A percentile compares a stretch with the other conserved stretches of the same genome.
phyloP scores from a whole-genome alignment of 345 rosid genomes.

The Hypericum androsaemum region DNA sequence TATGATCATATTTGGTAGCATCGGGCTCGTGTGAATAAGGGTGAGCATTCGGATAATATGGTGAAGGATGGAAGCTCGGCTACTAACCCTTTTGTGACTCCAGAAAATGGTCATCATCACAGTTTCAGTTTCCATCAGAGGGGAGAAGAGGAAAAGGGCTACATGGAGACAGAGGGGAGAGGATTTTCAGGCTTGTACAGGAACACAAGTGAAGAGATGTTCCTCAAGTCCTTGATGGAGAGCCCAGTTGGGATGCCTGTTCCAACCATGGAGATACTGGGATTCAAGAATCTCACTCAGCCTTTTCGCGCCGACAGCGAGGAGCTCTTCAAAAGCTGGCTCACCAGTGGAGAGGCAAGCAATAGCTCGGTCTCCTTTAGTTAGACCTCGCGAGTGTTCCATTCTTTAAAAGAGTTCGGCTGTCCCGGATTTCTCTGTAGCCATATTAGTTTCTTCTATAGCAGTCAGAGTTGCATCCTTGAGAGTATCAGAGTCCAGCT shows the following conservation, averaged over 20 bases:
- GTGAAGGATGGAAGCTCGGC: conserved; percentile 20
- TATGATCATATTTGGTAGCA: no score
- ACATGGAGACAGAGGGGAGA: conserved; percentile 40
- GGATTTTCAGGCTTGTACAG: conserved; percentile 39
- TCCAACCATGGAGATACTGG: conserved; percentile 53
- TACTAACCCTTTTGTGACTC: conserved; percentile 7
- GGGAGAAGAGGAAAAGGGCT: conserved; percentile 20
- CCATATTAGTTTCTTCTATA: no score
- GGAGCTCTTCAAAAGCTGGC: conserved; percentile 75
- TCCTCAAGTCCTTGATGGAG: conserved; percentile 56
- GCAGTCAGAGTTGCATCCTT: no score
- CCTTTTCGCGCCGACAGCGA: conserved; percentile 52
- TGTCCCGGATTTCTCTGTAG: no score
- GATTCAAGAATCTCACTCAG: conserved; percentile 45
- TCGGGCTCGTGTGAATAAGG: no score
- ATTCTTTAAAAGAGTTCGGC: no score
- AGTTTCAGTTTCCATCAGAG: conserved; percentile 11
- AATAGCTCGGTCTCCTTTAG: background rate
- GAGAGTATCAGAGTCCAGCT: no score
- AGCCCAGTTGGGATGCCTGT: conserved; percentile 37
- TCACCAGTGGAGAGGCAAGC: conserved; percentile 68
- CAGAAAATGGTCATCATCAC: conserved; percentile 12
- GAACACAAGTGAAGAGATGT: conserved; percentile 59
- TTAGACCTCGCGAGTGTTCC: no score
- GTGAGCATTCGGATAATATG: conserved; percentile 10